phyloP scores from a whole-genome alignment of 306 rosid species.

The Corylus heterophylla region DNA sequence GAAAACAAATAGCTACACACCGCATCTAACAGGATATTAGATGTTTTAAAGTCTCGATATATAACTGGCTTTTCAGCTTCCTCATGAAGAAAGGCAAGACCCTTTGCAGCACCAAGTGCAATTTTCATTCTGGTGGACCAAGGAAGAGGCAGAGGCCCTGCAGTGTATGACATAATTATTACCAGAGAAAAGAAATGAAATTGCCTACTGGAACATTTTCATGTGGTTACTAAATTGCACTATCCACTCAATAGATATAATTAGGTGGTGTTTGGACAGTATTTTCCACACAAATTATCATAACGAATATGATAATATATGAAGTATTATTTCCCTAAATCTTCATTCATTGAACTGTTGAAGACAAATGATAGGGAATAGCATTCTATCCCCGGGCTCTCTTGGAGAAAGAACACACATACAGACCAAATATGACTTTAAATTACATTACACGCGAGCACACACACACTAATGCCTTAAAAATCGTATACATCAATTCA shows the following conservation, averaged over 20 bases:
- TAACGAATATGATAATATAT: neutral
- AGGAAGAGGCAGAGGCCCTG: conserved; percentile 44
- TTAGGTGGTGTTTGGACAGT: neutral
- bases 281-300: neutral
- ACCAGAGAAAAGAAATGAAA: neutral
- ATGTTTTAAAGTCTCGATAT: conserved; percentile 67
- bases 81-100: conserved; percentile 71
- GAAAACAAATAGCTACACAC: conserved; percentile 30
- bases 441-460: neutral
- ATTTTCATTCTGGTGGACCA: conserved; percentile 63
- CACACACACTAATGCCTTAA: neutral
- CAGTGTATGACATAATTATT: neutral
- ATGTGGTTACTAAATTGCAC: neutral
- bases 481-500: neutral
- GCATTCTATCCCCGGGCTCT: neutral
- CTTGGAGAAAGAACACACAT: neutral
- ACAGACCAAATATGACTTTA: neutral
- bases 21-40: conserved; percentile 56
- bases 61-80: conserved; percentile 54
- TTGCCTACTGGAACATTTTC: neutral
- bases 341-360: neutral
- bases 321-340: neutral
- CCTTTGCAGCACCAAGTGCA: conserved; percentile 63
- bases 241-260: neutral
- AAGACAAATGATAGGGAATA: neutral